These are phyloP conservation scores for Borovskyia barvae DNA, from an alignment of 208 protist genomes.

Conservation along the genomic window DNA sequence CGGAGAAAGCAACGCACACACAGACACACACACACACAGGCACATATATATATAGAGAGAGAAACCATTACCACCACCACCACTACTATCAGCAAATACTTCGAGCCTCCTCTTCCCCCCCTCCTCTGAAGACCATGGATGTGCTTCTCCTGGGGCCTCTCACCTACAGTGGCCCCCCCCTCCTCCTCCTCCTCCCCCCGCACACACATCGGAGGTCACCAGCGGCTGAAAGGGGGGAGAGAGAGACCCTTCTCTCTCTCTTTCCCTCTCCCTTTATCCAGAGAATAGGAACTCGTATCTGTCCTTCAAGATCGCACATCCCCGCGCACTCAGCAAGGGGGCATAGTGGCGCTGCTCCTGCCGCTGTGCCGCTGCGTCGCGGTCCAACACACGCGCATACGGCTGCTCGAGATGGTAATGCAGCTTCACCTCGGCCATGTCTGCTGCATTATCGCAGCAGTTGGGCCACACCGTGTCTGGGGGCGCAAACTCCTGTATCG, in stretches of 20 bases:
- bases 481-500: neutral
- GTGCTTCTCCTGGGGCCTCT: too few relatives aligned
- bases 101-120: too few relatives aligned
- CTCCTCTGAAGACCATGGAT: too few relatives aligned
- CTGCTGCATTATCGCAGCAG: neutral
- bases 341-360: conserved; percentile 4
- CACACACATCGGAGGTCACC: too few relatives aligned
- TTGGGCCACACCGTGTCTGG: conserved; percentile 16
- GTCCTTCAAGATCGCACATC: conserved; percentile 23
- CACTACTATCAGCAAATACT: too few relatives aligned
- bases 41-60: too few relatives aligned
- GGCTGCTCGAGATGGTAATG: conserved; percentile 10
- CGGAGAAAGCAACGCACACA: too few relatives aligned
- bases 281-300: conserved; percentile 22
- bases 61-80: too few relatives aligned
- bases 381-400: conserved; percentile 12
- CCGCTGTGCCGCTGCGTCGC: conserved; percentile 9
- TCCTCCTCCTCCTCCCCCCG: too few relatives aligned
- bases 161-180: too few relatives aligned
- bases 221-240: too few relatives aligned
- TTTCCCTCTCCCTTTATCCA: neutral
- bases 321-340: conserved; percentile 27
- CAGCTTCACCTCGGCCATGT: conserved; percentile 18
- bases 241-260: neutral
- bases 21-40: too few relatives aligned